These are phyloP conservation scores for Bruguiera sexangula DNA, from an alignment of 345 rosid species.

Conservation along the genomic window DNA sequence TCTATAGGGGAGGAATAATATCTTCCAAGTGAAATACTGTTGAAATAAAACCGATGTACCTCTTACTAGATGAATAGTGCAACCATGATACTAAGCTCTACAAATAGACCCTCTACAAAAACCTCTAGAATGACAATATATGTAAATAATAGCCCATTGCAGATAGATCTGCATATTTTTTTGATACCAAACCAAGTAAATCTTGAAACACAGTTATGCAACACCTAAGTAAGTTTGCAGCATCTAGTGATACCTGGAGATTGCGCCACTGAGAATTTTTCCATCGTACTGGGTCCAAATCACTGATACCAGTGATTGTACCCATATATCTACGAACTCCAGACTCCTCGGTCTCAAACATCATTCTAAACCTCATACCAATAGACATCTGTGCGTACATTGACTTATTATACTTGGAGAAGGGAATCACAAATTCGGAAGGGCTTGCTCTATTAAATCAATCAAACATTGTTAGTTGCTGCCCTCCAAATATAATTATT, in stretches of 20 bases:
- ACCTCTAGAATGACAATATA: background rate
- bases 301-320: constrained; percentile 81
- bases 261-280: constrained; percentile 95
- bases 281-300: constrained; percentile 87
- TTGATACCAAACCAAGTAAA: too few species aligned
- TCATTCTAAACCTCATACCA: constrained; percentile 96
- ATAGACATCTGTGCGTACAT: constrained; percentile 83
- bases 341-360: constrained; percentile 96
- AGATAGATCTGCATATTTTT: background rate
- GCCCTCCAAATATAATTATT: background rate
- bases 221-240: background rate
- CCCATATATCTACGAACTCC: constrained; percentile 98
- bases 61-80: background rate
- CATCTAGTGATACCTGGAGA: constrained; percentile 66
- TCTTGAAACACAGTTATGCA: background rate
- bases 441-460: constrained; percentile 78
- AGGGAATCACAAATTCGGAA: constrained; percentile 91
- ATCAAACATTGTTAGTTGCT: constrained; percentile 23
- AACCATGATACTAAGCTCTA: background rate
- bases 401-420: constrained; percentile 87
- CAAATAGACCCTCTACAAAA: background rate
- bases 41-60: background rate
- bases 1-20: background rate
- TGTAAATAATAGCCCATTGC: background rate
- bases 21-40: background rate